Conservation (phyloP, 306 rosid species). For the Malus domestica region DNA sequence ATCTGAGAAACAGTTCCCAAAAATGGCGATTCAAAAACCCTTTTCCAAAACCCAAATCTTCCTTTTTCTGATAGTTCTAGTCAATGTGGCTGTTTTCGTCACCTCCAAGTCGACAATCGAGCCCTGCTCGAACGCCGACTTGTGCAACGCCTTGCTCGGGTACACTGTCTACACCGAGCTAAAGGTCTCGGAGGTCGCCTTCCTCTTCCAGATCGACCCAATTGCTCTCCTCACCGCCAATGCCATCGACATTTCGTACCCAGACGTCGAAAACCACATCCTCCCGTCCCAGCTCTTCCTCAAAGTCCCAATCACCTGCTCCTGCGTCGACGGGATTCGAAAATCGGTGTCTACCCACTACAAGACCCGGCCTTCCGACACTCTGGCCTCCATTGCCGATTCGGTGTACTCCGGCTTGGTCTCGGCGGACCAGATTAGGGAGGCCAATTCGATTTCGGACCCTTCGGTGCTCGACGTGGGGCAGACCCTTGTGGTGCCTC, state of each 20-base stretch:
- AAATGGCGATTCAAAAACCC: slow-evolving; percentile 31
- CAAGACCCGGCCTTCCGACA: slow-evolving; percentile 77
- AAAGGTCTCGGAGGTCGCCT: slow-evolving; percentile 83
- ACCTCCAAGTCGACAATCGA: slow-evolving; percentile 82
- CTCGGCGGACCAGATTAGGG: slow-evolving; percentile 81
- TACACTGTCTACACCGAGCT: slow-evolving; percentile 94
- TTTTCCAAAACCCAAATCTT: slow-evolving; percentile 5
- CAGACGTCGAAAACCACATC: slow-evolving; percentile 91
- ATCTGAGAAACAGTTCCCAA: not conserved
- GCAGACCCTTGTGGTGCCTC: slow-evolving; percentile 71
- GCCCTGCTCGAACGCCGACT: slow-evolving; percentile 86
- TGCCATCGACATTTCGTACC: slow-evolving; percentile 84
- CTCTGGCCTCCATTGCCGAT: slow-evolving; percentile 71
- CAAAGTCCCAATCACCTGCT: slow-evolving; percentile 69
- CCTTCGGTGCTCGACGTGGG: slow-evolving; percentile 81
- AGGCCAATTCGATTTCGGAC: slow-evolving; percentile 76
- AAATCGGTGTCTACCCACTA: slow-evolving; percentile 72
- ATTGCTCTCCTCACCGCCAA: slow-evolving; percentile 75
- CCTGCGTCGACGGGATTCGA: slow-evolving; percentile 91
- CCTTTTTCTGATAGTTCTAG: slow-evolving; percentile 6
- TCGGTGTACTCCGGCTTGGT: slow-evolving; percentile 71
- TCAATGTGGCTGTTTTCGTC: slow-evolving; percentile 22
- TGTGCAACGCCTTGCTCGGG: slow-evolving; percentile 77
- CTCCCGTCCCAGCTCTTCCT: slow-evolving; percentile 78
- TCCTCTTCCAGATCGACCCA: slow-evolving; percentile 90